A percentile compares a stretch with the other conserved stretches of the same genome.
These are phyloP conservation scores for Hygrophoropsis aurantiaca DNA, from an alignment of 768 basidiomycete species.

Conservation along the genomic window DNA sequence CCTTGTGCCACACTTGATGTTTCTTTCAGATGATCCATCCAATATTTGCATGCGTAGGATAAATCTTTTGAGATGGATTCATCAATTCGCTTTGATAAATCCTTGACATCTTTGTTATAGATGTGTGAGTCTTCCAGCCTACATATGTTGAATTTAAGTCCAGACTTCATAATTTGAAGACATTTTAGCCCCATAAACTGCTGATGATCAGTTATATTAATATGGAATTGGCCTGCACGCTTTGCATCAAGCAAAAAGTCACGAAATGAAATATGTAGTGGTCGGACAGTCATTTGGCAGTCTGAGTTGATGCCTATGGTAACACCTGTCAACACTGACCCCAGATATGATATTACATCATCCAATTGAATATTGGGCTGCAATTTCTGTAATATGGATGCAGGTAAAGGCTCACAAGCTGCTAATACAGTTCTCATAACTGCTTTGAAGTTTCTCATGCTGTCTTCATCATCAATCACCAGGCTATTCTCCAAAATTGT, in stretches of 20 bases:
- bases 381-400: background rate
- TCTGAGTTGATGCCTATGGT: too few relatives aligned
- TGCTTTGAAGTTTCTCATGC: background rate
- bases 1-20: conserved; percentile 8
- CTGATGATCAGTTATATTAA: conserved; percentile 8
- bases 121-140: conserved; percentile 32
- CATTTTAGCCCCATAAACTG: conserved; percentile 23
- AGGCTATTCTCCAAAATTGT: too few relatives aligned
- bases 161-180: conserved; percentile 29
- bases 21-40: conserved; percentile 32
- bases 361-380: background rate
- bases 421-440: conserved; percentile 2
- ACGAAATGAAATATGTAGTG: conserved; percentile 35
- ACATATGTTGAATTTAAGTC: conserved; percentile 42
- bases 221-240: conserved; percentile 22
- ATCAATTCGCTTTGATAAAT: conserved; percentile 14
- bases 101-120: conserved; percentile 24
- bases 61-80: conserved; percentile 27
- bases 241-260: conserved; percentile 29
- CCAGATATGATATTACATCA: conserved; percentile 16
- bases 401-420: conserved; percentile 2
- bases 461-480: too few relatives aligned
- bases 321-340: conserved; percentile 21
- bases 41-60: conserved; percentile 37
- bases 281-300: conserved; percentile 19